Evolutionary conservation across 768 basidiomycete species (phyloP), one percentile per base, ranked within the genome.

Genomic region (Punctularia strigosozonata): DNA sequence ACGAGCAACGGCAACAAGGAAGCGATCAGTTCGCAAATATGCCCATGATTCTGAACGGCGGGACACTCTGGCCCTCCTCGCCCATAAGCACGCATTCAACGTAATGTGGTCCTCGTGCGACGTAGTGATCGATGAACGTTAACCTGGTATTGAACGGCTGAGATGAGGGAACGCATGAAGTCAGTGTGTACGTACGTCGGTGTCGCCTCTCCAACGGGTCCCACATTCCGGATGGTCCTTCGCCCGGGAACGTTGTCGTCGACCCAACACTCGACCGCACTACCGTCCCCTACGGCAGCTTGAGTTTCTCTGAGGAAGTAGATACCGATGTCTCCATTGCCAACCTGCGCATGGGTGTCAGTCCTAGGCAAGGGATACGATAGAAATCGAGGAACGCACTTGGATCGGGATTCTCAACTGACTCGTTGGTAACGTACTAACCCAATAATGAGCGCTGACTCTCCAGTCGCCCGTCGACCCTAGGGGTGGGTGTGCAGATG

Each of bases 371-470:
- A n/a, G n/a, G n/a, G n/a, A n/a, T n/a, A n/a, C n/a, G n/a, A n/a
- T n/a, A n/a, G n/a, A n/a, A n/a, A n/a, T n/a, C n/a, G n/a, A n/a
- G n/a, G n/a, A n/a, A n/a, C n/a, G n/a, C n/a, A n/a, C n/a, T 54
- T 75, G 74, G 40, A 98, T 66, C 18, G 88, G 89, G 21, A 99
- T 76, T 21, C 94, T 65, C 26, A 99, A 54, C 57, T 75, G 71
- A 45, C 82, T 85, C 40, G 79, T 80, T 8, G 92, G 89, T 43
- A 84, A 66, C 40, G 78, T 78, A n/a, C 87, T 83, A 55, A 84
- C 80, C 84, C 90, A 99, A 53, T 97, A 97, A 62, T 98, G 88
- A n/a, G n/a, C n/a, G n/a, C n/a, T n/a, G n/a, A n/a, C n/a, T n/a
- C n/a, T n/a, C n/a, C n/a, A n/a, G n/a, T n/a, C n/a, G 38, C 65